Evolutionary conservation across 306 rosid species (phyloP).

Genomic region (barrel medic (Medicago truncatula)): DNA sequence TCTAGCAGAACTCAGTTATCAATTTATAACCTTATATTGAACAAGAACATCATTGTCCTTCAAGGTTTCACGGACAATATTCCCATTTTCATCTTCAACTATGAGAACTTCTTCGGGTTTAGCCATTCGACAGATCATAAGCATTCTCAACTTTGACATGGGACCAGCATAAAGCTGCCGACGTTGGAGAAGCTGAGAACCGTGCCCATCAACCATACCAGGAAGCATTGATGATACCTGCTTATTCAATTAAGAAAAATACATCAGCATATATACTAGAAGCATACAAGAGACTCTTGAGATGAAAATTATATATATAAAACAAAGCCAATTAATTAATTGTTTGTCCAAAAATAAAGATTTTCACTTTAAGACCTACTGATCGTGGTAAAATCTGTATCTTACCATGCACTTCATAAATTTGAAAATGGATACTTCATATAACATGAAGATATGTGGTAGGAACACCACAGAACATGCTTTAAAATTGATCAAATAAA

Average conservation of each 20-base stretch:
- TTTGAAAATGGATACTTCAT: slow-evolving; percentile 6
- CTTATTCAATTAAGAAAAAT: slow-evolving; percentile 27
- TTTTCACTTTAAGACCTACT: not conserved
- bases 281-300: not conserved
- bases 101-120: slow-evolving; percentile 99
- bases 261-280: slow-evolving; percentile 20
- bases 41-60: slow-evolving; percentile 99
- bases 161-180: slow-evolving; percentile 83
- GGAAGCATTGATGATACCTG: slow-evolving; percentile 76
- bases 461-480: not conserved
- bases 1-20: slow-evolving; percentile 6
- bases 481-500: slow-evolving; percentile 4
- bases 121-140: slow-evolving; percentile 98
- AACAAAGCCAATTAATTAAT: not conserved
- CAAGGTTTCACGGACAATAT: slow-evolving; percentile 96
- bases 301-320: not conserved
- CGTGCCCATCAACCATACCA: slow-evolving; percentile 87
- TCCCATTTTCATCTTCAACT: slow-evolving; percentile 98
- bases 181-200: slow-evolving; percentile 78
- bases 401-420: not conserved
- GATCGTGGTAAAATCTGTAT: not conserved
- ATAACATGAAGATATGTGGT: slow-evolving; percentile 6
- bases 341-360: not conserved
- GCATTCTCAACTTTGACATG: slow-evolving; percentile 96
- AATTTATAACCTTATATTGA: slow-evolving; percentile 80